phyloP scores from a whole-genome alignment of 768 basidiomycete species.

The Leucocoprinus birnbaumii region DNA sequence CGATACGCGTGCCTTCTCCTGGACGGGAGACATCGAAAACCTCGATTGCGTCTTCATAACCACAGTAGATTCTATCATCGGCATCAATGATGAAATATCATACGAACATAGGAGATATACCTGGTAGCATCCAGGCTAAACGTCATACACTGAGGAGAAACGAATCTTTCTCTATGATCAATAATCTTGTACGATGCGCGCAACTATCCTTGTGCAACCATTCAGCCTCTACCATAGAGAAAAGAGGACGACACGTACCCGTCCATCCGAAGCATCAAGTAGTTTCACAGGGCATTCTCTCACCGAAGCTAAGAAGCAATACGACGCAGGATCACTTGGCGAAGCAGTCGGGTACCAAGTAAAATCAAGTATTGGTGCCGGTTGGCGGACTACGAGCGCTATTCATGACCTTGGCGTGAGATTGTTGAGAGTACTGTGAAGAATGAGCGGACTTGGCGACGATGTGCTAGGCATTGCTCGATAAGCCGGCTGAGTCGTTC shows the following conservation, averaged over 20 bases:
- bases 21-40: constrained; percentile 76
- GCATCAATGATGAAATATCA: not conserved
- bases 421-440: not conserved
- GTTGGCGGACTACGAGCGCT: constrained; percentile 39
- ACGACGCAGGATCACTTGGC: constrained; percentile 52
- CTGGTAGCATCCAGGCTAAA: constrained; percentile 70
- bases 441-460: not conserved
- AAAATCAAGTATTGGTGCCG: constrained; percentile 75
- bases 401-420: constrained; percentile 11
- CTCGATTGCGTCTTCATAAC: constrained; percentile 83
- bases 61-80: constrained; percentile 71
- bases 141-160: constrained; percentile 81
- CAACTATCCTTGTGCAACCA: constrained; percentile 43
- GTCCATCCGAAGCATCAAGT: constrained; percentile 73
- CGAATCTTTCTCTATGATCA: constrained; percentile 88
- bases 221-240: not conserved
- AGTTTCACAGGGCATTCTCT: constrained; percentile 85
- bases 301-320: constrained; percentile 82
- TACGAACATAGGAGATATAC: constrained; percentile 35
- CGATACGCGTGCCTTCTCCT: constrained; percentile 68
- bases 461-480: no score
- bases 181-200: constrained; percentile 91
- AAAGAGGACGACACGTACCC: constrained; percentile 47
- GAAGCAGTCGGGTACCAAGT: constrained; percentile 85
- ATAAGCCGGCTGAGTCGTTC: no score